These are phyloP conservation scores for Cystobasidium sp. DNA, from an alignment of 1,284 basidiomycete genomes.

Conservation along the genomic window DNA sequence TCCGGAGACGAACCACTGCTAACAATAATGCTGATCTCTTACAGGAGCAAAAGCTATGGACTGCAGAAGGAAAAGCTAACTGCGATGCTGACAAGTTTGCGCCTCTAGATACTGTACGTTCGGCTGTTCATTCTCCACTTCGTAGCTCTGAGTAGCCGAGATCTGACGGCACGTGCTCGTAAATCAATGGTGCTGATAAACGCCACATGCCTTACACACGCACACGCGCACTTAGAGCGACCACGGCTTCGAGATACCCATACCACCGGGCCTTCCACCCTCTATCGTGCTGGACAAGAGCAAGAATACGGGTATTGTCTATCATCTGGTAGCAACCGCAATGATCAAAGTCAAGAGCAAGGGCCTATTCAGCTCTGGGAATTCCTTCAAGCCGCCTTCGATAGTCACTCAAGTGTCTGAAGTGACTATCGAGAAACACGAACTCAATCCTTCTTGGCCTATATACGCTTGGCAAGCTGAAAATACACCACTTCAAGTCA, in stretches of 20 bases:
- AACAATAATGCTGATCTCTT: neutral
- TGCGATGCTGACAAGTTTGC: constrained; percentile 25
- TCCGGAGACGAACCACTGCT: neutral
- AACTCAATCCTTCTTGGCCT: constrained; percentile 45
- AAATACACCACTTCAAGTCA: constrained; percentile 4
- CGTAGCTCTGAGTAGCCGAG: neutral
- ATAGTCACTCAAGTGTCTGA: constrained; percentile 24
- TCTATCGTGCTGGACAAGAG: constrained; percentile 43
- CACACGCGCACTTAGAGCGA: constrained; percentile 32
- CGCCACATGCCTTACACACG: too few relatives aligned
- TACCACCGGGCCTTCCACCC: constrained; percentile 45
- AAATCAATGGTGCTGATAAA: neutral
- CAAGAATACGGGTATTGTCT: constrained; percentile 44
- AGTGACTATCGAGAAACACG: constrained; percentile 44
- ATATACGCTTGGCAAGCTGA: constrained; percentile 44
- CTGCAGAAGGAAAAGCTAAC: neutral
- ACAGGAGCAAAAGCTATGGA: constrained; percentile 38
- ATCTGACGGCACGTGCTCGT: constrained; percentile 19
- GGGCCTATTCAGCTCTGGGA: constrained; percentile 20
- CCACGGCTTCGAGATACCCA: constrained; percentile 44
- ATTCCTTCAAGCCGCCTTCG: constrained; percentile 24
- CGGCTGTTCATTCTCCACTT: neutral
- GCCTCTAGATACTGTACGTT: constrained; percentile 37
- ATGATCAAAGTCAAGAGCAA: constrained; percentile 39
- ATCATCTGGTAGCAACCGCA: constrained; percentile 45